A percentile compares a stretch with the other conserved stretches of the same genome.
phyloP scores from a whole-genome alignment of 2,329 filamentous ascomycete species.

The Penicillium frequentans region DNA sequence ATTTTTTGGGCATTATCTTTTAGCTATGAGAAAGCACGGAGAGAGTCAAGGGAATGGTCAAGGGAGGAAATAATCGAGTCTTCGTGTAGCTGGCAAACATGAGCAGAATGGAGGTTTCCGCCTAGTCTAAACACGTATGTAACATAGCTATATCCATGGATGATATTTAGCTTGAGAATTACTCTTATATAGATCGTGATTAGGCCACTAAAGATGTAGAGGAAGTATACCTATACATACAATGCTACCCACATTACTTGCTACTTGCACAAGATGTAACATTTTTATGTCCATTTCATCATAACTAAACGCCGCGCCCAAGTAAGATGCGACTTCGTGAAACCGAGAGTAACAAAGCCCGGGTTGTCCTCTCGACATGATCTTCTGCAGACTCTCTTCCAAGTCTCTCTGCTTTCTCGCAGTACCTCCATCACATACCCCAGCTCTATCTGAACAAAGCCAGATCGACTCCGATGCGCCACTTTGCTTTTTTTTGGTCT shows the following conservation, averaged over 20 bases:
- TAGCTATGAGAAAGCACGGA: too few species aligned
- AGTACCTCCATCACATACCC: slow-evolving; percentile 7
- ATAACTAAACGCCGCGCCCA: slow-evolving; percentile 30
- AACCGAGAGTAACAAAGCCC: slow-evolving; percentile 14
- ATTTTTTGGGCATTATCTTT: too few species aligned
- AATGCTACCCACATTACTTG: not conserved
- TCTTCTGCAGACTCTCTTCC: slow-evolving; percentile 8
- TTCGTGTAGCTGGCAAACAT: too few species aligned
- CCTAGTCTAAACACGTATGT: too few species aligned
- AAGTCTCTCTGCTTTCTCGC: slow-evolving; percentile 9
- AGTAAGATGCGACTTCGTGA: slow-evolving; percentile 31
- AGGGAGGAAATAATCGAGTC: too few species aligned
- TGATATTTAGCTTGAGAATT: too few species aligned
- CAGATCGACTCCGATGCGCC: slow-evolving; percentile 38
- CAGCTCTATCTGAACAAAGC: slow-evolving; percentile 26
- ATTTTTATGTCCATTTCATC: slow-evolving; percentile 37
- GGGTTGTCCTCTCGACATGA: slow-evolving; percentile 4
- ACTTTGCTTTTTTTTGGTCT: slow-evolving; percentile 22
- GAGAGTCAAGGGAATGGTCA: too few species aligned
- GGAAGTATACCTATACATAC: not conserved
- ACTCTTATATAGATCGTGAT: too few species aligned
- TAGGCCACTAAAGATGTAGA: too few species aligned
- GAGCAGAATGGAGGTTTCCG: too few species aligned
- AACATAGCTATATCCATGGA: too few species aligned
- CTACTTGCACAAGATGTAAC: slow-evolving; percentile 12